Percentiles rank a stretch among this genome's conserved stretches.
Conservation (phyloP, 495 filamentous ascomycete genomes). For the Achaetomiella virescens region DNA sequence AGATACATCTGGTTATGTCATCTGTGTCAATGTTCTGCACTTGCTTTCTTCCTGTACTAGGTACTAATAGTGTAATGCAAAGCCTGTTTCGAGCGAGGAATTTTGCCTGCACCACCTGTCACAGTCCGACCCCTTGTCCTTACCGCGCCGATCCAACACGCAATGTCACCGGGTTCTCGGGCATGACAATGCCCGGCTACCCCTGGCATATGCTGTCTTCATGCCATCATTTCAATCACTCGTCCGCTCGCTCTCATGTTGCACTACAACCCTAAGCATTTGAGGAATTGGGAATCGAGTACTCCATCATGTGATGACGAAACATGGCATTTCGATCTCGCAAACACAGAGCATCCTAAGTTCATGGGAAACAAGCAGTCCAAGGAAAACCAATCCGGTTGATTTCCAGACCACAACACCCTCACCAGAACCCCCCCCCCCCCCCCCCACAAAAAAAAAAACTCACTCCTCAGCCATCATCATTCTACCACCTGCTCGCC, state of each 20-base stretch:
- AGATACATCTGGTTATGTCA: no score
- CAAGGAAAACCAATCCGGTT: constrained; percentile 20
- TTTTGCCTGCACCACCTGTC: neutral
- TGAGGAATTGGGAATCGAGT: neutral
- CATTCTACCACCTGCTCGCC: neutral
- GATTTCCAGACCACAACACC: constrained; percentile 11
- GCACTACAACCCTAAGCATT: no score
- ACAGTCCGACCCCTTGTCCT: neutral
- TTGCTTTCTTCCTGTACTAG: no score
- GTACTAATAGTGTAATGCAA: no score
- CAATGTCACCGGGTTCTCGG: neutral
- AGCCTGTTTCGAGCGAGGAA: no score
- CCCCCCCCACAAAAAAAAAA: no score
- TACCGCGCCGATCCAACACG: neutral
- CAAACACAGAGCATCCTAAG: neutral
- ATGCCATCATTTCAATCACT: neutral
- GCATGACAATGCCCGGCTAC: neutral
- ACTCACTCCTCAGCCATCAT: neutral
- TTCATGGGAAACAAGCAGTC: neutral
- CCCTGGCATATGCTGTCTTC: neutral
- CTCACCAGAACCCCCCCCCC: neutral
- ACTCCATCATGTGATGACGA: neutral
- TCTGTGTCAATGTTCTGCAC: no score
- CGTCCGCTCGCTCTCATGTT: neutral
- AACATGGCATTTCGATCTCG: neutral